Conservation (phyloP, 306 rosid species). For the Sechiopsis laciniata region DNA sequence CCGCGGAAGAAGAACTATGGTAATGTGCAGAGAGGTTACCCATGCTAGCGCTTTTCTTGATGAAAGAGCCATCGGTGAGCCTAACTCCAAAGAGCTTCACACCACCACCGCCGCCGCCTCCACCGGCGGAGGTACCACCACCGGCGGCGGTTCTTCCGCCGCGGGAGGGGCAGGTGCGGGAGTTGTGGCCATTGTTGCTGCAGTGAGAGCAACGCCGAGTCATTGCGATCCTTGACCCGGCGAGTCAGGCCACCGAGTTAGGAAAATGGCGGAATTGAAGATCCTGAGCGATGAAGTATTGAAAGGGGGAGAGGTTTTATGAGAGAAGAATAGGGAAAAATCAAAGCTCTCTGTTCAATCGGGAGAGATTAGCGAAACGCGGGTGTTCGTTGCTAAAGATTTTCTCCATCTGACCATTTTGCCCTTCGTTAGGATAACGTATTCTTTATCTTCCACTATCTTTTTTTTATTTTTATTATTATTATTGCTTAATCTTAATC, state of each 20-base stretch:
- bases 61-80: conserved; percentile 79
- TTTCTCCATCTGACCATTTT: conserved; percentile 24
- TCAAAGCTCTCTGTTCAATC: neutral
- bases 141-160: conserved; percentile 25
- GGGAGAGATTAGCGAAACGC: conserved; percentile 41
- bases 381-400: conserved; percentile 34
- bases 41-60: conserved; percentile 96
- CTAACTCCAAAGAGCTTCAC: conserved; percentile 83
- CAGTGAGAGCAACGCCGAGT: conserved; percentile 99
- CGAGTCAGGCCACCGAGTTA: conserved; percentile 26
- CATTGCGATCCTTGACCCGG: conserved; percentile 53
- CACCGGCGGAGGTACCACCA: neutral
- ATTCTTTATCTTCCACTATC: conserved; percentile 13
- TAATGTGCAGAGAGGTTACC: conserved; percentile 67
- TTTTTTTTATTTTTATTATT: neutral
- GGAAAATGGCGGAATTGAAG: neutral
- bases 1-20: conserved; percentile 48
- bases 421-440: conserved; percentile 31
- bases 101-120: conserved; percentile 37
- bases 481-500: no score
- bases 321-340: conserved; percentile 32
- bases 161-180: conserved; percentile 82
- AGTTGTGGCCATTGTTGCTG: conserved; percentile 92
- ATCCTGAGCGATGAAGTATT: neutral
- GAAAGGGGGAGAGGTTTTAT: neutral